Conservation (phyloP, 306 rosid species). For the Cicer arietinum region DNA sequence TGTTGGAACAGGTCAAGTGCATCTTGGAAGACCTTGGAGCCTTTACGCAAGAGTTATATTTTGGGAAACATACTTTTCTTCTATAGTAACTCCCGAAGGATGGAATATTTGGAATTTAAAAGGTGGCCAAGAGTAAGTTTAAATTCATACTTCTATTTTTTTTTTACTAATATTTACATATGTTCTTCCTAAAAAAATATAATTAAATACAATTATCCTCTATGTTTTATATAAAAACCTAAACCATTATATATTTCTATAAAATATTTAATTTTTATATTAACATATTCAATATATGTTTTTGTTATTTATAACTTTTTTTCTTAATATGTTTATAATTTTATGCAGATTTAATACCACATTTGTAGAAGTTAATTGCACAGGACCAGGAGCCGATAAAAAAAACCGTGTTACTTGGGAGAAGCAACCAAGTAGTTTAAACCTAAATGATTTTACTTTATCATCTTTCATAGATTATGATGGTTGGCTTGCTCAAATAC, state of each 20-base stretch:
- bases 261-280: background rate
- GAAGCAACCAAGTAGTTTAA: background rate
- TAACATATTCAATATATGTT: background rate
- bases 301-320: background rate
- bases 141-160: background rate
- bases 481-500: background rate
- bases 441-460: background rate
- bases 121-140: background rate
- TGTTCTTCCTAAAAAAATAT: too few relatives aligned
- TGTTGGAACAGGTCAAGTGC: background rate
- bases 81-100: background rate
- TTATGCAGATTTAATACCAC: background rate
- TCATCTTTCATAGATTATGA: conserved; percentile 10
- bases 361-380: conserved; percentile 21
- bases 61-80: background rate
- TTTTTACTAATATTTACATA: too few relatives aligned
- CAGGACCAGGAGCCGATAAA: background rate
- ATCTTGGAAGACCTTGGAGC: conserved; percentile 35
- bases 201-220: too few relatives aligned
- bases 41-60: conserved; percentile 37
- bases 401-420: background rate
- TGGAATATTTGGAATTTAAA: background rate
- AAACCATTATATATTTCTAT: too few relatives aligned
- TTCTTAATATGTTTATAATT: background rate
- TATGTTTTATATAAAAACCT: too few relatives aligned